Evolutionary conservation across 352 stramenopile species (phyloP), one percentile per base, ranked within the genome.

Genomic region (Elongisporangium senticosum): DNA sequence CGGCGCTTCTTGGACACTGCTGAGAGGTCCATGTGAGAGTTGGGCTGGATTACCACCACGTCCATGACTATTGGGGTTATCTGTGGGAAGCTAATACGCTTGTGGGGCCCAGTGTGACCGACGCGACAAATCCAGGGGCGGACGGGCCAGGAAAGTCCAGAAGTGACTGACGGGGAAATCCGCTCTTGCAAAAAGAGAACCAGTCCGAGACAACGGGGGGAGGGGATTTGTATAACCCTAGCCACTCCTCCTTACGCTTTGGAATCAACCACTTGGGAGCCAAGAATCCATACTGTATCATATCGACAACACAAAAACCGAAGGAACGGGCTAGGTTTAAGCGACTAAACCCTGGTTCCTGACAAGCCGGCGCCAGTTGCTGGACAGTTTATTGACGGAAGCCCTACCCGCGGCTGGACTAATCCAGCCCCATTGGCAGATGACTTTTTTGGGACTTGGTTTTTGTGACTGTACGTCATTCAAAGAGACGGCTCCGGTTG

Each of bases 1-100:
- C 74, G 75, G 40, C 80, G 71, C 65, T 90, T 90, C 68, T 87
- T 87, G 58, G 74, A 72, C 48, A 47, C 33, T 23, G 39, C 23
- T 33, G 58, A n/a, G 50, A 51, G 8, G 10, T 61, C 43, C 6
- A 65, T 67, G 20, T 72, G 63, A 17, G 63, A 58, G 33, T 64
- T 51, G 4, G 65, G 67, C 51, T 81, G 59, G 53, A 80, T 68
- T n/a, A 75, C 70, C 78, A 86, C 81, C 68, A 71, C 80, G 39
- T 24, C 71, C 48, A 21, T 20, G 21, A n/a, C 39, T 17, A 21
- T 24, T 26, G 23, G 23, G 43, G 21, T 47, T 67, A 15, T 53
- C 24, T 59, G 48, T 48, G 54, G 33, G 33, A 53, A 23, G 33
- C 33, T 43, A 43, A 43, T 43, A 43, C 33, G 11, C 33, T 43